These are phyloP conservation scores for Neurospora tetraspora DNA, from an alignment of 495 filamentous ascomycete genomes.

Conservation along the genomic window DNA sequence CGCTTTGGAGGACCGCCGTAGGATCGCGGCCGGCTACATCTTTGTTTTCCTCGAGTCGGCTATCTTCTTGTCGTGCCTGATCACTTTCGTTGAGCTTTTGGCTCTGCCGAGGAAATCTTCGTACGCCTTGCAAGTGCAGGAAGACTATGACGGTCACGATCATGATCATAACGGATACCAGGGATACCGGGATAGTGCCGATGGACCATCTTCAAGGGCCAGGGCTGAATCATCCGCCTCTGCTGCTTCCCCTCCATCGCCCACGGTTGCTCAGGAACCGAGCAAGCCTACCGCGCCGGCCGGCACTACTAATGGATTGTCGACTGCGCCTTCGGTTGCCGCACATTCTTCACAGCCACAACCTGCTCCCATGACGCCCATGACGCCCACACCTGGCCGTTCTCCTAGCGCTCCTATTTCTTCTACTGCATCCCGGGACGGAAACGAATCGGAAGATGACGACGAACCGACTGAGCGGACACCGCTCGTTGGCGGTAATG, in stretches of 20 bases:
- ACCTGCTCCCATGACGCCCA: neutral
- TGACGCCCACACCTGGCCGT: neutral
- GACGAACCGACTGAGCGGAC: slow-evolving; percentile 67
- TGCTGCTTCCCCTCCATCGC: neutral
- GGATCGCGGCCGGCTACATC: slow-evolving; percentile 71
- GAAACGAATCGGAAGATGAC: slow-evolving; percentile 35
- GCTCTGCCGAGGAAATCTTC: slow-evolving; percentile 59
- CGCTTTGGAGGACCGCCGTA: slow-evolving; percentile 58
- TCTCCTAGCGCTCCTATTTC: neutral
- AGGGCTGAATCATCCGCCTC: neutral
- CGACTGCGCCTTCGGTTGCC: neutral
- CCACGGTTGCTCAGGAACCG: neutral
- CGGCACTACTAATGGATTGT: neutral
- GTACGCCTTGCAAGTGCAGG: slow-evolving; percentile 44
- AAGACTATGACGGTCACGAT: slow-evolving; percentile 36
- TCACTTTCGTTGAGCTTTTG: slow-evolving; percentile 71
- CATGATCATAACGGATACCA: slow-evolving; percentile 7
- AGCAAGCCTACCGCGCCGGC: neutral
- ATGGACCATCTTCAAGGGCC: neutral
- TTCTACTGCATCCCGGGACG: slow-evolving; percentile 9
- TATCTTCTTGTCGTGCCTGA: slow-evolving; percentile 61
- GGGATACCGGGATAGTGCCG: neutral
- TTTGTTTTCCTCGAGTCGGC: slow-evolving; percentile 71
- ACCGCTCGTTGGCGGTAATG: slow-evolving; percentile 50
- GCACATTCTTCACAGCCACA: neutral